Percentiles rank a stretch among this genome's conserved stretches.
Conservation (phyloP, 148 eudicot genomes). For the Vaccinium vitisidaea region DNA sequence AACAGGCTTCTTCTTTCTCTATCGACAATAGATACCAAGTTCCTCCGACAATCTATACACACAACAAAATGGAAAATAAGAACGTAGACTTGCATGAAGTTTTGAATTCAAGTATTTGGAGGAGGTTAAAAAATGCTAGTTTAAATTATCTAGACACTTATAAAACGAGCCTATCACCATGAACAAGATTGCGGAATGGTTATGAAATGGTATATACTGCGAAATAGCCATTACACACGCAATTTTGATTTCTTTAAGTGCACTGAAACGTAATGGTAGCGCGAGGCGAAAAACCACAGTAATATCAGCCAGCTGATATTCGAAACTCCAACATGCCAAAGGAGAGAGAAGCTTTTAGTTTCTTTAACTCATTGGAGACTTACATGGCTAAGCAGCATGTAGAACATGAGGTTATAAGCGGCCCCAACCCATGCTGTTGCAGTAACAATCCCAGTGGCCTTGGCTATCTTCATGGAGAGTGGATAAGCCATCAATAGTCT, state of each 20-base stretch:
- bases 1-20: constrained; percentile 75
- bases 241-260: background rate
- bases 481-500: constrained; percentile 60
- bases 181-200: background rate
- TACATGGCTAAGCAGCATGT: constrained; percentile 71
- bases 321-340: background rate
- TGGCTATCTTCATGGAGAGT: constrained; percentile 52
- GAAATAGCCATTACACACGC: background rate
- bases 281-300: background rate
- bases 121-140: background rate
- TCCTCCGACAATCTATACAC: constrained; percentile 63
- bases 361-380: constrained; percentile 14
- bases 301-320: background rate
- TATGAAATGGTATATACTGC: background rate
- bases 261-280: background rate
- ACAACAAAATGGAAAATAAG: background rate
- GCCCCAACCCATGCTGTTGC: constrained; percentile 87
- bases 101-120: background rate
- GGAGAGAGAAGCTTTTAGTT: background rate
- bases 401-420: constrained; percentile 72
- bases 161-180: background rate
- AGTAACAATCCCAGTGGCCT: constrained; percentile 70
- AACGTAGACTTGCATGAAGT: background rate
- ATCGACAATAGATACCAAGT: constrained; percentile 82
- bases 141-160: background rate